A percentile compares a stretch with the other conserved stretches of the same genome.
Conservation (phyloP, 371 early-diverging fungal genomes). For the Mucor mucedo region DNA sequence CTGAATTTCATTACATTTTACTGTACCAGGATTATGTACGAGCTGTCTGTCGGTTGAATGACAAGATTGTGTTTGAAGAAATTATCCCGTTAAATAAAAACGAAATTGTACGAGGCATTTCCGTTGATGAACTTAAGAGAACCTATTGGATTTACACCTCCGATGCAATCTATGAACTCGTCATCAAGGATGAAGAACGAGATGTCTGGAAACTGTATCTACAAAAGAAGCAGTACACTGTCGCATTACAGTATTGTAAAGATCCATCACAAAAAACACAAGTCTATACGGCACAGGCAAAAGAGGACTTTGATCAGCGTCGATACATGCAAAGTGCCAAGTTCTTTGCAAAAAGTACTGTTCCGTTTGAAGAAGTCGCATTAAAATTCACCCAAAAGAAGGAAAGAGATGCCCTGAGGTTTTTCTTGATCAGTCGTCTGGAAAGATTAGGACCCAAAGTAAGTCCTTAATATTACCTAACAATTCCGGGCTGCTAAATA, state of each 20-base stretch:
- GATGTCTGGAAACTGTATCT: conserved; percentile 92
- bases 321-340: conserved; percentile 80
- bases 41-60: conserved; percentile 80
- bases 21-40: conserved; percentile 76
- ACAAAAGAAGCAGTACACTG: conserved; percentile 72
- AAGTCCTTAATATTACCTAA: conserved; percentile 2
- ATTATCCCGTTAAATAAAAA: conserved; percentile 61
- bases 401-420: conserved; percentile 69
- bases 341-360: conserved; percentile 79
- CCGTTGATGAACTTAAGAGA: conserved; percentile 75
- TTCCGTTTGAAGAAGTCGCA: conserved; percentile 87
- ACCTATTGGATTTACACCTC: conserved; percentile 92
- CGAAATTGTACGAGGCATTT: conserved; percentile 68
- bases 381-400: conserved; percentile 77
- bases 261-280: conserved; percentile 75
- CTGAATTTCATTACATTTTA: conserved; percentile 88
- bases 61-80: conserved; percentile 84
- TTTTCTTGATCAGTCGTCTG: conserved; percentile 73
- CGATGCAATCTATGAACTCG: conserved; percentile 80
- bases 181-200: conserved; percentile 87
- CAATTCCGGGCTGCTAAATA: neutral
- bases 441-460: conserved; percentile 53
- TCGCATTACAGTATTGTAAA: conserved; percentile 79
- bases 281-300: conserved; percentile 84
- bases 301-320: conserved; percentile 78